Base-by-base conservation (phyloP, 2,329 filamentous ascomycete species). In the Phyllosticta ampelicida region DNA sequence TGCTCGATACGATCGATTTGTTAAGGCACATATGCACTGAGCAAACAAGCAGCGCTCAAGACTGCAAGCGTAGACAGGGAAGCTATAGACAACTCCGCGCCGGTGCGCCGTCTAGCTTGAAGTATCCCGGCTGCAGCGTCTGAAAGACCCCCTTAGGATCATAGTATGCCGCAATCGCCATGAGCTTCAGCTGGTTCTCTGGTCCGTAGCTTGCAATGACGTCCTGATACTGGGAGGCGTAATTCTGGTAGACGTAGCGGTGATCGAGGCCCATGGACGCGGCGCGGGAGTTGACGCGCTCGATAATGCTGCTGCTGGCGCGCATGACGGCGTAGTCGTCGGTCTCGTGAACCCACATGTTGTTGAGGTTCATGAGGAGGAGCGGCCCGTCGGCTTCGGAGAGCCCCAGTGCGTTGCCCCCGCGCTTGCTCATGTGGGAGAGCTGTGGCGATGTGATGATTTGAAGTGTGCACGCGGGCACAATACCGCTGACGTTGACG, bases 211-310 rank as follows among this genome's bases (percentile, higher is more conserved):
- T 70, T 4, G 64, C 59, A 48, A 78, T 63, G 1, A 74, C 70
- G 60, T 73, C 69, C 62, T 79, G 74, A 58, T 67, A 73, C 64
- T 69, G 67, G 56, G 68, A 69, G 6, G 76, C 76, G 60, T 78
- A 78, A 63, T 78, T 79, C 71, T 78, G 74, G 62, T 78, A 78
- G 21, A 76, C 61, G 58, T 68, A 78, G 29, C 66, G 59, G 11
- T 67, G 62, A 29, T 62, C 60, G 5, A 74, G 30, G 0, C 67
- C 68, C 36, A 63, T 61, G 18, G 16, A 26, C 9, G 19, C 36
- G 36, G 58, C 58, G 19, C 29, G 20, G 16, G 48, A 64, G 28
- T 63, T 63, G 19, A 63, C 61, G 21, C 54, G 61, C 28, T 59
- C 59, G 29, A 66, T 62, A 51, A 70, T 58, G 2, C 56, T 61